Conservation (phyloP, 306 rosid genomes). For the Adenanthera pavonina region DNA sequence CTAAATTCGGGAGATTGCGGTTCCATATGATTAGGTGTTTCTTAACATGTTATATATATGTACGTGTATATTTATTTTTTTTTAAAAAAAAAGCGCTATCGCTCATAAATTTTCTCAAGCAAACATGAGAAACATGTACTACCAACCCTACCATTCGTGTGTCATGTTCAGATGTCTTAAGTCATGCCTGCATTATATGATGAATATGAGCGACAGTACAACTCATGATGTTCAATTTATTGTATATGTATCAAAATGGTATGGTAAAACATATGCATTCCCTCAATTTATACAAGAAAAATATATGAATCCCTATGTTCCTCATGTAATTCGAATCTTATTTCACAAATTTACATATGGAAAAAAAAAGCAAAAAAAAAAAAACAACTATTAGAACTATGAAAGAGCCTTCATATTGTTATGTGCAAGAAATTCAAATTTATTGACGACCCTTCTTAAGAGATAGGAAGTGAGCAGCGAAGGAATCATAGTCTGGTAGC, state of each 20-base stretch:
- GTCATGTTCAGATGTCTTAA: not conserved
- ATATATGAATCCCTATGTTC: not conserved
- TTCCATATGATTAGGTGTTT: too few relatives aligned
- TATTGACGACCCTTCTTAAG: conserved; percentile 52
- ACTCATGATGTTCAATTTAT: not conserved
- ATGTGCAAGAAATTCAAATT: conserved; percentile 27
- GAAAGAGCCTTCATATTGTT: conserved; percentile 1
- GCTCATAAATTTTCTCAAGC: not conserved
- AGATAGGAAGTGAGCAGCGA: conserved; percentile 58
- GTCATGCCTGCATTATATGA: conserved; percentile 19
- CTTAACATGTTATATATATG: too few relatives aligned
- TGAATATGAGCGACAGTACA: not conserved
- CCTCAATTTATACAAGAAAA: not conserved
- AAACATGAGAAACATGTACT: not conserved
- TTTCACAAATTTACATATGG: not conserved
- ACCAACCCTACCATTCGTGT: conserved; percentile 5
- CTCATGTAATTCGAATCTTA: conserved; percentile 5
- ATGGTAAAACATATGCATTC: not conserved
- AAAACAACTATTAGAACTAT: not conserved
- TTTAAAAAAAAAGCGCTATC: too few relatives aligned
- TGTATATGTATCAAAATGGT: not conserved
- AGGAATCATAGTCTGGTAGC: conserved; percentile 66
- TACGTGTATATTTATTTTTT: too few relatives aligned
- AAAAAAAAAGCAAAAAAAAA: conserved; percentile 6
- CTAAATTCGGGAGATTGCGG: too few relatives aligned